These are phyloP conservation scores for Colletotrichum cordylinicola DNA, from an alignment of 2,329 filamentous ascomycete genomes.

Conservation along the genomic window DNA sequence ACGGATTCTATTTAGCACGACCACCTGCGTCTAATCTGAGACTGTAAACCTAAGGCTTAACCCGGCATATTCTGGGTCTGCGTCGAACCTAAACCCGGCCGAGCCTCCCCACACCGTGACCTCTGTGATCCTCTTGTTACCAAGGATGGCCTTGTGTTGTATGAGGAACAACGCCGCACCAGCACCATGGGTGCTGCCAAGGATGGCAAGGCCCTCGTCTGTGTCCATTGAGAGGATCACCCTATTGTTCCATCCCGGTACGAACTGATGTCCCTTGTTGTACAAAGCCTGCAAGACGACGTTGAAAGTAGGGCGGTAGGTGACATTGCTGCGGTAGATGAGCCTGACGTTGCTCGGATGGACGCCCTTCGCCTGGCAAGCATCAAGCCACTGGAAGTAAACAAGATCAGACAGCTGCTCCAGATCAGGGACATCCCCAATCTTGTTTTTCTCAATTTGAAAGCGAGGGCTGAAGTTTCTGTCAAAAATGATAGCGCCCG, in stretches of 20 bases:
- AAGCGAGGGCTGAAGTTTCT: background rate
- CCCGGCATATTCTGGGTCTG: background rate
- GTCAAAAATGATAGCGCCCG: background rate
- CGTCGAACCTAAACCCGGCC: background rate
- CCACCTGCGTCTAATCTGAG: background rate
- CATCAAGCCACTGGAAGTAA: background rate
- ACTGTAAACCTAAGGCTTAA: background rate
- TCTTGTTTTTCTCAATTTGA: rapidly evolving
- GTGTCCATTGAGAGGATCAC: background rate
- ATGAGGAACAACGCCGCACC: background rate
- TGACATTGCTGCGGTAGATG: background rate
- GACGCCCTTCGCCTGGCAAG: background rate
- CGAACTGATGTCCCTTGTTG: background rate
- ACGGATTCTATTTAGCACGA: background rate
- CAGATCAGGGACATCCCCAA: background rate
- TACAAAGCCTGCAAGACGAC: background rate
- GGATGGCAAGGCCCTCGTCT: background rate
- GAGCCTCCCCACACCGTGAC: background rate
- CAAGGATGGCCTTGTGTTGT: background rate
- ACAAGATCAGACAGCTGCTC: background rate
- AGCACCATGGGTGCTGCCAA: background rate
- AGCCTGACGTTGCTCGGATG: background rate
- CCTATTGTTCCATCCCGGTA: background rate
- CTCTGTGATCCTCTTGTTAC: background rate
- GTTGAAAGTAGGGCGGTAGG: background rate